These are phyloP conservation scores for Neonectria coccinea DNA, from an alignment of 2,329 filamentous ascomycete genomes.

Conservation along the genomic window DNA sequence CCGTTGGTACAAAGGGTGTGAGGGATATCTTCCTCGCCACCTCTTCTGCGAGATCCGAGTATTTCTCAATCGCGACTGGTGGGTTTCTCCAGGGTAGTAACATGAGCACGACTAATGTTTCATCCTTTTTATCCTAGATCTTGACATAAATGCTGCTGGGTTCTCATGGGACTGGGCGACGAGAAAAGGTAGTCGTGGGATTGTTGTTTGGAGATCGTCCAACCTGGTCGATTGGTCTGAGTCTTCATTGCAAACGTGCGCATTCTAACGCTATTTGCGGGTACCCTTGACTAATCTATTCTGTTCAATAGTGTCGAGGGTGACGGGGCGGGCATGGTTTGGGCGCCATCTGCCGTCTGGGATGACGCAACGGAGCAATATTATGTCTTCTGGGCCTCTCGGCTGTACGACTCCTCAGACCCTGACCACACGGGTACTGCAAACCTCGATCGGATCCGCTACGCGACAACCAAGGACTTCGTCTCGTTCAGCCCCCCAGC, in stretches of 20 bases:
- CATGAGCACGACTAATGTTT: neutral
- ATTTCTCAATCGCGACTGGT: conserved; percentile 53
- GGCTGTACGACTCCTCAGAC: conserved; percentile 58
- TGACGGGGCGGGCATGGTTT: conserved; percentile 52
- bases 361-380: conserved; percentile 53
- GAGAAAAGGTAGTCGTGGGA: conserved; percentile 50
- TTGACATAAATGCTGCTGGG: conserved; percentile 50
- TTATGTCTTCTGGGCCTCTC: conserved; percentile 62
- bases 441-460: conserved; percentile 57
- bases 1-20: conserved; percentile 22
- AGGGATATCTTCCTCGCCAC: conserved; percentile 20
- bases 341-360: conserved; percentile 54
- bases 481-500: conserved; percentile 58
- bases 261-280: neutral
- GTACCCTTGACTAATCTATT: neutral
- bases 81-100: conserved; percentile 11
- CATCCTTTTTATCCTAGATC: conserved; percentile 40
- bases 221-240: conserved; percentile 52
- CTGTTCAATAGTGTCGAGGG: conserved; percentile 45
- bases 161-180: conserved; percentile 54
- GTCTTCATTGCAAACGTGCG: conserved; percentile 20
- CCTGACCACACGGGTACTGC: conserved; percentile 57
- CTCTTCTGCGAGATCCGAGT: conserved; percentile 39
- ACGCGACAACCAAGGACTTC: conserved; percentile 64
- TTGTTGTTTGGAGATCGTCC: conserved; percentile 53